These are phyloP conservation scores for Ganoderma resinaceum DNA, from an alignment of 1,284 basidiomycete genomes.

Conservation along the genomic window DNA sequence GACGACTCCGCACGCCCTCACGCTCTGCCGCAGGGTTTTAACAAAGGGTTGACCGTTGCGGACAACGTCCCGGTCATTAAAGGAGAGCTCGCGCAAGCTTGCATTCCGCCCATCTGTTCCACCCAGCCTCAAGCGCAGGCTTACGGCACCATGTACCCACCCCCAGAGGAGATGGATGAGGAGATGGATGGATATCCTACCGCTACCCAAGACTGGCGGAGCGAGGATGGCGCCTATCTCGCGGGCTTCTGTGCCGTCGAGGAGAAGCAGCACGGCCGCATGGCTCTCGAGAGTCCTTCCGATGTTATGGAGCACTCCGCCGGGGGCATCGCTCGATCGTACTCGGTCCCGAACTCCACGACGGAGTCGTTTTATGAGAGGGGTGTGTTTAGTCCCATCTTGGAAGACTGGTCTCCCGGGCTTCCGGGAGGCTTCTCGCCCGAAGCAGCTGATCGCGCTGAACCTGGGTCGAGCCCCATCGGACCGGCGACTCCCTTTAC, in stretches of 20 bases:
- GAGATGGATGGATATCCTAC: conserved; percentile 45
- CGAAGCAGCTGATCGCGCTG: conserved; percentile 54
- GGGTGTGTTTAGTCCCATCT: conserved; percentile 66
- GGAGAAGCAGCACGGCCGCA: conserved; percentile 39
- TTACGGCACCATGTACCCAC: conserved; percentile 31
- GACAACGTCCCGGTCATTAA: conserved; percentile 79
- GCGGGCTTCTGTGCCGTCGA: conserved; percentile 37
- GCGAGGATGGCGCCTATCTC: conserved; percentile 31
- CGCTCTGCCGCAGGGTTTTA: conserved; percentile 59
- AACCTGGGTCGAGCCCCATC: conserved; percentile 68
- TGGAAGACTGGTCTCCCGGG: conserved; percentile 71
- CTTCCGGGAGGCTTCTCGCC: conserved; percentile 53
- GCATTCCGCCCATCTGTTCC: conserved; percentile 74
- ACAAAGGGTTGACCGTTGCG: conserved; percentile 69
- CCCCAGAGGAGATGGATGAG: conserved; percentile 48
- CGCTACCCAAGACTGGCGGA: conserved; percentile 35
- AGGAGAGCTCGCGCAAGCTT: conserved; percentile 81
- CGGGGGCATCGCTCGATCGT: conserved; percentile 21
- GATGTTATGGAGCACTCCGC: conserved; percentile 19
- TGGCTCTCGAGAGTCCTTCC: conserved; percentile 23
- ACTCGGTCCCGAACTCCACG: conserved; percentile 14
- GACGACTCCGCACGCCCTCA: conserved; percentile 47
- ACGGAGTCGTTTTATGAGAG: conserved; percentile 45
- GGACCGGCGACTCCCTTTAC: conserved; percentile 78
- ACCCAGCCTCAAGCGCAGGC: conserved; percentile 17